A percentile compares a stretch with the other conserved stretches of the same genome.
Evolutionary conservation across 108 stramenopile species (phyloP).

Genomic region (Nitzschia sp.): DNA sequence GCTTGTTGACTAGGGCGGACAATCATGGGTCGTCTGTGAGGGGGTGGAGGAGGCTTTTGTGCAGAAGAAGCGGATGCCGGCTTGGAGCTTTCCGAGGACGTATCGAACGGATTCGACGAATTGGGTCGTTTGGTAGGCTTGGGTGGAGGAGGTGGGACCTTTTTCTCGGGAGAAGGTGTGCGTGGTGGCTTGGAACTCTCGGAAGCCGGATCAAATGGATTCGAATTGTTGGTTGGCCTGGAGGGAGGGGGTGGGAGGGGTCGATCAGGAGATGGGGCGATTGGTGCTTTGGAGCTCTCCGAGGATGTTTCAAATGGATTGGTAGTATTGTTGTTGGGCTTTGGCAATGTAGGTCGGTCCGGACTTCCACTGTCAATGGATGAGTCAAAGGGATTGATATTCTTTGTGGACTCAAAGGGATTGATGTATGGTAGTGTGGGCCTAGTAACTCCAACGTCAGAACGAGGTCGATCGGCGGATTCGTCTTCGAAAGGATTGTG

Average conservation of each 20-base stretch:
- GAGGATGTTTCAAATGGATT: constrained; percentile 9
- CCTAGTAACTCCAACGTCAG: no score
- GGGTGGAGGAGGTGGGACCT: no score
- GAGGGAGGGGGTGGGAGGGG: neutral
- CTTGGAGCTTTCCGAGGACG: neutral
- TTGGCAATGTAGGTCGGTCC: neutral
- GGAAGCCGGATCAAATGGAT: constrained; percentile 4
- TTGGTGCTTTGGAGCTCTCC: neutral
- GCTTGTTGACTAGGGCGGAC: constrained; percentile 2
- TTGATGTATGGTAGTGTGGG: no score
- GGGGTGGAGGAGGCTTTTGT: neutral
- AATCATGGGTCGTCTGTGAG: neutral
- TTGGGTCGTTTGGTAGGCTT: no score
- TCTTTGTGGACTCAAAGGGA: no score
- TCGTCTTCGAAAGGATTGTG: neutral
- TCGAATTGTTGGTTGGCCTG: neutral
- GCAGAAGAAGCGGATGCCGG: neutral
- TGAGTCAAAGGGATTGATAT: neutral
- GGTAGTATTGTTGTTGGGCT: neutral
- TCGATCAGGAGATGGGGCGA: neutral
- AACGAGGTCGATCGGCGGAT: no score
- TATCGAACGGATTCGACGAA: constrained; percentile 7
- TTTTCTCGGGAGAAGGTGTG: no score
- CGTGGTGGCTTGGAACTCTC: no score
- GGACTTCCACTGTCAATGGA: neutral